A percentile compares a stretch with the other conserved stretches of the same genome.
Conservation (phyloP, 495 filamentous ascomycete species). For the Tuber indicum region DNA sequence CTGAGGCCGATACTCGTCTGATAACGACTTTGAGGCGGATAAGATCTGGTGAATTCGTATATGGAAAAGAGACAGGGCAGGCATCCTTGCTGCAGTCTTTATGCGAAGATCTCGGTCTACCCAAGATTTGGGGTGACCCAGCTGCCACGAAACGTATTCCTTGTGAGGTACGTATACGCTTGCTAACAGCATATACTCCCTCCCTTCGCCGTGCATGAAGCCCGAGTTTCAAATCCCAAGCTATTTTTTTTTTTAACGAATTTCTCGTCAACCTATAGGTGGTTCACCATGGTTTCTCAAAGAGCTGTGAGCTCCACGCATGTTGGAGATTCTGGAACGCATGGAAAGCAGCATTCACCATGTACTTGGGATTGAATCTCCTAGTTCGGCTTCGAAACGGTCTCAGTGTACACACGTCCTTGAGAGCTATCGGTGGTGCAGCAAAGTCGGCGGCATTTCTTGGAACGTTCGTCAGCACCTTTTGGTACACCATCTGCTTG, state of each 20-base stretch:
- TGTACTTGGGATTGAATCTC: conserved; percentile 74
- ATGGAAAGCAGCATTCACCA: conserved; percentile 68
- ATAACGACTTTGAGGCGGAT: conserved; percentile 66
- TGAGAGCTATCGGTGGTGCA: conserved; percentile 54
- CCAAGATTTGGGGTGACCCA: conserved; percentile 70
- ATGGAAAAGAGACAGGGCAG: conserved; percentile 73
- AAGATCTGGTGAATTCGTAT: conserved; percentile 58
- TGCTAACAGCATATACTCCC: not conserved
- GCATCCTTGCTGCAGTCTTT: conserved; percentile 63
- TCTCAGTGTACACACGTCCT: conserved; percentile 43
- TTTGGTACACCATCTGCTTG: conserved; percentile 86
- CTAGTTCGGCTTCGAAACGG: conserved; percentile 56
- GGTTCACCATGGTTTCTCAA: conserved; percentile 74
- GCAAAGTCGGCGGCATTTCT: conserved; percentile 74
- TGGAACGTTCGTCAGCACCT: conserved; percentile 70
- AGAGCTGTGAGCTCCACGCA: conserved; percentile 74
- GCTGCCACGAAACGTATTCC: conserved; percentile 66
- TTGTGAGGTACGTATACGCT: conserved; percentile 52
- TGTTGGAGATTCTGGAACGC: conserved; percentile 61
- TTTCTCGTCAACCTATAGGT: conserved; percentile 44
- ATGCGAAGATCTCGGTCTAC: conserved; percentile 67
- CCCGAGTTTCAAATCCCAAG: conserved; percentile 14
- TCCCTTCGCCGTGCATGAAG: not conserved
- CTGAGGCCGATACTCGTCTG: conserved; percentile 71
- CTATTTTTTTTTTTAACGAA: not conserved